Evolutionary conservation across 1,284 basidiomycete genomes (phyloP).

Genomic region (Ganoderma sinense): DNA sequence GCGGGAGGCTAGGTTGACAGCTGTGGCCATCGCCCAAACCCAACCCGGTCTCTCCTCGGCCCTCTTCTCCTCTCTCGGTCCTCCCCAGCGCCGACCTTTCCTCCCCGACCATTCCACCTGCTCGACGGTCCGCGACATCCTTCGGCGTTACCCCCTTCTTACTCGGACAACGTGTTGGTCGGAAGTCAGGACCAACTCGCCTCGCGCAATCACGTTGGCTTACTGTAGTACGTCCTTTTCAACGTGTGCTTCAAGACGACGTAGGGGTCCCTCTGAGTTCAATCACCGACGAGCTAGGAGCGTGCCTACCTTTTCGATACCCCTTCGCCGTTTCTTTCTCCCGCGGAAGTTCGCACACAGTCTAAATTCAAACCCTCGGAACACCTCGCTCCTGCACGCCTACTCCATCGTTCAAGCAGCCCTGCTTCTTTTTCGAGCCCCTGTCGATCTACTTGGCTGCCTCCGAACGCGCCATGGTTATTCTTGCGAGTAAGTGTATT

Average conservation of each 20-base stretch:
- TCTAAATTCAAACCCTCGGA: constrained; percentile 13
- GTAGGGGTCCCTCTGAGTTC: not conserved
- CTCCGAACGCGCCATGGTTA: constrained; percentile 21
- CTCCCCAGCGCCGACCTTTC: constrained; percentile 1
- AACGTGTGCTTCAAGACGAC: not conserved
- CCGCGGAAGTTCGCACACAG: constrained; percentile 7
- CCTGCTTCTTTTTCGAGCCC: constrained; percentile 15
- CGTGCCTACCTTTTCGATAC: not conserved
- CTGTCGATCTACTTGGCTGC: constrained; percentile 12
- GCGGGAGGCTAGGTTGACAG: constrained; percentile 4
- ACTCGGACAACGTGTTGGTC: constrained; percentile 15
- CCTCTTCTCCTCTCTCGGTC: constrained; percentile 6
- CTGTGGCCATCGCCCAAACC: not conserved
- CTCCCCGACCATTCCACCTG: constrained; percentile 1
- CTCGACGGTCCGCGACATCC: constrained; percentile 15
- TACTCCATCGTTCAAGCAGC: not conserved
- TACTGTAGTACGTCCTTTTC: constrained; percentile 3
- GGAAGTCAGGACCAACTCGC: not conserved
- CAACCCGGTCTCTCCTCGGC: not conserved
- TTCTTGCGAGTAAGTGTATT: constrained; percentile 25
- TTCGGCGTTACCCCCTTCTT: constrained; percentile 1
- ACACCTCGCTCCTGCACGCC: constrained; percentile 9
- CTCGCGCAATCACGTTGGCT: not conserved
- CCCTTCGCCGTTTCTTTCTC: constrained; percentile 5
- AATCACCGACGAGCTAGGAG: constrained; percentile 6